Base-by-base conservation (phyloP, 129 eudicot genomes). In the Artemisia tridentata region DNA sequence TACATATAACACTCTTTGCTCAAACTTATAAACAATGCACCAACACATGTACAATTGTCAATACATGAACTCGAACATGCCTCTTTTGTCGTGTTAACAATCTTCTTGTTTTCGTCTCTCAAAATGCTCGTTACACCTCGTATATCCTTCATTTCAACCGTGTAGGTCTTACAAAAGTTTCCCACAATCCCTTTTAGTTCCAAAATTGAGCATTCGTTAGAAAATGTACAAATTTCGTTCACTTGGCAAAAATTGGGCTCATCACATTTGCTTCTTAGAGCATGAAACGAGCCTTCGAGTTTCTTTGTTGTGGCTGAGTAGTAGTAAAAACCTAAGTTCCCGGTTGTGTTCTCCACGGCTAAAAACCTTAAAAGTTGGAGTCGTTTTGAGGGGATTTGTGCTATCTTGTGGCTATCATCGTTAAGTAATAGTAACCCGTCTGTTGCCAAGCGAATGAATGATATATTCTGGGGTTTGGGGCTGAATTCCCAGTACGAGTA, bases 401-500 rank as follows among this genome's bases (percentile, higher is more conserved):
- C 85, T 6, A 84, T 77, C 25, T 80, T 89, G 71, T 73, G 73
- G 65, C 19, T 60, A 5, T 61, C 67, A 3, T 87, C 89, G 9
- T 80, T 82, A 75, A 73, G 81, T 50, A 95, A 48, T 11, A 84
- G 86, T 25, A 95, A 57, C 11, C 89, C 96, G 41, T 75, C 67
- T 0, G 91, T 74, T 2, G 92, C 79, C 46, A 95, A 72, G 59
- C 81, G 84, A n/a, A 88, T 68, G 69, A 76, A 90, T 9, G 97
- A 80, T 72, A 95, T 83, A 61, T 84, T 88, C 41, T 64, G 78
- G 15, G 78, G 55, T 6, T 65, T 15, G 43, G 91, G 91, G 68
- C 75, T 78, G 53, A 83, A 81, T 78, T 90, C 91, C 99, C 99
- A 95, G 50, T 87, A 95, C 11, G 99, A 85, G 66, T 95, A 90